A percentile compares a stretch with the other conserved stretches of the same genome.
These are phyloP conservation scores for Elsinoe perseae DNA, from an alignment of 2,329 filamentous ascomycete genomes.

Conservation along the genomic window DNA sequence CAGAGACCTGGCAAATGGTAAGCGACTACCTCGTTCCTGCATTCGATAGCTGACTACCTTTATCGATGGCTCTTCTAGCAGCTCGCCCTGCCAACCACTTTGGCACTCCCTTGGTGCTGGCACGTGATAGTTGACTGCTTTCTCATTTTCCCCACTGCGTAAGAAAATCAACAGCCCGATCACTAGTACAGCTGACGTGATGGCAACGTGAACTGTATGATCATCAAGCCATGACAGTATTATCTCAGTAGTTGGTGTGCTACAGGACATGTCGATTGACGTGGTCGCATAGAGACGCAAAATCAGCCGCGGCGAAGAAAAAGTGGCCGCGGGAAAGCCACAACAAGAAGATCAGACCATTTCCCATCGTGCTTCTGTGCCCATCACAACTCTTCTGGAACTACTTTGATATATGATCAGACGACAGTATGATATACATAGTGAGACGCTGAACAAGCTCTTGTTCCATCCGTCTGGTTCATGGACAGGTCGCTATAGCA, in stretches of 20 bases:
- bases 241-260: not conserved
- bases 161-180: not conserved
- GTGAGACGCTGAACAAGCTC: too few species aligned
- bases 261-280: not conserved
- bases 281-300: not conserved
- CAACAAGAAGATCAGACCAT: not conserved
- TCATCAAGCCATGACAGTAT: not conserved
- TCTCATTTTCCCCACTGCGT: conserved; percentile 26
- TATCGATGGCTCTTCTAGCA: conserved; percentile 53
- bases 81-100: conserved; percentile 45
- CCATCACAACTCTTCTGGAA: too few species aligned
- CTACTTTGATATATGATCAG: too few species aligned
- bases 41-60: conserved; percentile 42
- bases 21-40: not conserved
- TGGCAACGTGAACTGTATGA: not conserved
- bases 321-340: not conserved
- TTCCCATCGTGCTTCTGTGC: not conserved
- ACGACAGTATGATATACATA: too few species aligned
- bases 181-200: not conserved
- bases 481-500: too few species aligned
- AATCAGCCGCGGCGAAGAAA: not conserved
- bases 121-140: conserved; percentile 52
- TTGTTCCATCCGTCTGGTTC: too few species aligned
- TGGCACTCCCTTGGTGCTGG: conserved; percentile 54
- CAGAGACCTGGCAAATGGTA: conserved; percentile 40